Base-by-base conservation (phyloP, 257 asterid genomes). In the Coffea canephora region DNA sequence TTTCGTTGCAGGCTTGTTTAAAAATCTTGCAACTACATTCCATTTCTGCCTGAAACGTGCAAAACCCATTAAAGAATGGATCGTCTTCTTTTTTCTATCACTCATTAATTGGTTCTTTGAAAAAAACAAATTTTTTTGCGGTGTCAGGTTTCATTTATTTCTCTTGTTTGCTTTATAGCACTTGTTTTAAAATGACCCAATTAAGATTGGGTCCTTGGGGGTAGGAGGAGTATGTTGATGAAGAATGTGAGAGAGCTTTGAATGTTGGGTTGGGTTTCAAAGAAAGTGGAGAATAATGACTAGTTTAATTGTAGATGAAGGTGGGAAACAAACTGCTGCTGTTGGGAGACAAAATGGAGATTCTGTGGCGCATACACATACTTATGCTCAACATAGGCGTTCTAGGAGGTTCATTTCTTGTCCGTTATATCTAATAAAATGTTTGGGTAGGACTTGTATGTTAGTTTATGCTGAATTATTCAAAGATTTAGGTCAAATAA, bases 311-410 rank as follows among this genome's bases (percentile, higher is more conserved):
- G 76, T 77, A 79, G 87, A 84, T 77, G 87, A 83, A 45, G 84
- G 54, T 86, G 85, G 64, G 75, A 79, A 71, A 78, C 85, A 78
- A 73, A 83, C 80, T 72, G 57, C 49, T 19, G 81, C 79, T 76
- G 43, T 69, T 19, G 75, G 78, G 73, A 80, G 77, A 81, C 82
- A 81, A 67, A 82, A 84, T 74, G 87, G 84, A 25, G 79, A 75
- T 73, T 85, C 87, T 77, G 72, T 45, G 52, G 69, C 78, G 75
- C 64, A 74, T 84, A 65, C 73, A 59, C 72, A 57, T 74, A 77
- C 76, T 85, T 36, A 75, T 86, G 85, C 82, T 64, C 89, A 80
- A 59, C 94, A 90, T 66, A 84, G 89, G 84, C 89, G 92, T 72
- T 87, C 91, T 39, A 87, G 79, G 84, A 88, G 94, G 94, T 86